Conservation (phyloP, 1,284 basidiomycete genomes). For the Agaricales sp. region DNA sequence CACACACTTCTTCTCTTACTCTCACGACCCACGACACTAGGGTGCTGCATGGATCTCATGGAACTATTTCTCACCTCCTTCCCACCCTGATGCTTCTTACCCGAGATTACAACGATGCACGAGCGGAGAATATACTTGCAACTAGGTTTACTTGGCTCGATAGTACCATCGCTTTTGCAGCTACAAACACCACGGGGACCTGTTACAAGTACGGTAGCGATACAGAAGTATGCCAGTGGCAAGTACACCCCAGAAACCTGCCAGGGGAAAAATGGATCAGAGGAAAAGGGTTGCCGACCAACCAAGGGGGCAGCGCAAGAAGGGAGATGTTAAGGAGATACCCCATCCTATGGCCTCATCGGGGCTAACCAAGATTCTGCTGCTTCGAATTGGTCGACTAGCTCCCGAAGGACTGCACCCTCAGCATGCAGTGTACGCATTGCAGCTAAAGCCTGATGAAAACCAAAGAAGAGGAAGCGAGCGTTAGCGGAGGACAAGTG, state of each 20-base stretch:
- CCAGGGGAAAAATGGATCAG: background rate
- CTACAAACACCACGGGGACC: too few relatives aligned
- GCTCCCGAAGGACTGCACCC: conserved; percentile 65
- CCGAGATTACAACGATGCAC: conserved; percentile 1
- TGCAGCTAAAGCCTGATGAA: conserved; percentile 69
- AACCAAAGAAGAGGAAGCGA: conserved; percentile 12
- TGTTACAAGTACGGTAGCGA: background rate
- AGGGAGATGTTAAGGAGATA: background rate
- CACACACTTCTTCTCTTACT: background rate
- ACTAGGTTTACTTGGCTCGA: too few relatives aligned
- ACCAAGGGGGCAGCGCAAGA: background rate
- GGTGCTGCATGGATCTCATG: conserved; percentile 1
- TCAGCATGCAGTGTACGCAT: conserved; percentile 84
- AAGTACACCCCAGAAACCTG: background rate
- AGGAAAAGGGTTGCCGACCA: too few relatives aligned
- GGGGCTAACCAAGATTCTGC: conserved; percentile 90
- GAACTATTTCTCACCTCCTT: background rate
- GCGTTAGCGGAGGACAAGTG: conserved; percentile 13
- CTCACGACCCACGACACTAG: conserved; percentile 1
- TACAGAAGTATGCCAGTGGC: background rate
- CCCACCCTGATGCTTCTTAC: background rate
- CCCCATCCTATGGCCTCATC: conserved; percentile 62
- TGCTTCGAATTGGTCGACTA: conserved; percentile 91
- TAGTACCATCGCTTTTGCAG: too few relatives aligned
- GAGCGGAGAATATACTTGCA: background rate